Conservation (phyloP, 2,329 filamentous ascomycete genomes). For the Penicillium sp. region DNA sequence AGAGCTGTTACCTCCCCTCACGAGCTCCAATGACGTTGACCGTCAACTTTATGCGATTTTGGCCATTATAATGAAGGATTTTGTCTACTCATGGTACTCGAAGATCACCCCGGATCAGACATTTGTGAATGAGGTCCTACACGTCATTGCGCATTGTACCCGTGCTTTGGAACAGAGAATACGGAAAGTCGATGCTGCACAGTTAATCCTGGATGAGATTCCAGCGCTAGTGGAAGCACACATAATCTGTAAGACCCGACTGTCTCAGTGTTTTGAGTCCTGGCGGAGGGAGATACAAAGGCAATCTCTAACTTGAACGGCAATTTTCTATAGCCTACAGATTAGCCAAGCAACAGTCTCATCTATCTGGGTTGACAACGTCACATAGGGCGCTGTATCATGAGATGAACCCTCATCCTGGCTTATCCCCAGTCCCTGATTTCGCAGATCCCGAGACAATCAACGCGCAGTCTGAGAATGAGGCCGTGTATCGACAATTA, state of each 20-base stretch:
- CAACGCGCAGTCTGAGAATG: slow-evolving; percentile 69
- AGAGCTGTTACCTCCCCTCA: slow-evolving; percentile 83
- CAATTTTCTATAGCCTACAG: slow-evolving; percentile 64
- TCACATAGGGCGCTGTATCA: slow-evolving; percentile 75
- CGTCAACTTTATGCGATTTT: slow-evolving; percentile 90
- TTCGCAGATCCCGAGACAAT: slow-evolving; percentile 52
- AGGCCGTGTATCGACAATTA: slow-evolving; percentile 80
- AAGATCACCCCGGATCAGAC: slow-evolving; percentile 88
- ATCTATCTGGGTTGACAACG: slow-evolving; percentile 60
- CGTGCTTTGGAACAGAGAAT: slow-evolving; percentile 83
- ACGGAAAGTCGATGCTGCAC: slow-evolving; percentile 78
- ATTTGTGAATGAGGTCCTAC: slow-evolving; percentile 84
- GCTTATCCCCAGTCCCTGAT: slow-evolving; percentile 73
- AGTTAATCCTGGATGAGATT: slow-evolving; percentile 81
- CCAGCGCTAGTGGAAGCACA: slow-evolving; percentile 79
- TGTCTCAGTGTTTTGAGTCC: not conserved
- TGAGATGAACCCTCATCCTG: slow-evolving; percentile 76
- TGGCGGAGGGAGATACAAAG: not conserved
- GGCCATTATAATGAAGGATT: slow-evolving; percentile 84
- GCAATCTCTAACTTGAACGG: slow-evolving; percentile 20
- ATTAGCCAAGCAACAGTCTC: slow-evolving; percentile 60
- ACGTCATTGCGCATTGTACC: slow-evolving; percentile 89
- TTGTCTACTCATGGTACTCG: slow-evolving; percentile 88
- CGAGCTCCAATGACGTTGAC: slow-evolving; percentile 91
- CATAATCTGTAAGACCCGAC: slow-evolving; percentile 63